Evolutionary conservation across 2,329 filamentous ascomycete genomes (phyloP).

Genomic region (Alternaria consortialis): DNA sequence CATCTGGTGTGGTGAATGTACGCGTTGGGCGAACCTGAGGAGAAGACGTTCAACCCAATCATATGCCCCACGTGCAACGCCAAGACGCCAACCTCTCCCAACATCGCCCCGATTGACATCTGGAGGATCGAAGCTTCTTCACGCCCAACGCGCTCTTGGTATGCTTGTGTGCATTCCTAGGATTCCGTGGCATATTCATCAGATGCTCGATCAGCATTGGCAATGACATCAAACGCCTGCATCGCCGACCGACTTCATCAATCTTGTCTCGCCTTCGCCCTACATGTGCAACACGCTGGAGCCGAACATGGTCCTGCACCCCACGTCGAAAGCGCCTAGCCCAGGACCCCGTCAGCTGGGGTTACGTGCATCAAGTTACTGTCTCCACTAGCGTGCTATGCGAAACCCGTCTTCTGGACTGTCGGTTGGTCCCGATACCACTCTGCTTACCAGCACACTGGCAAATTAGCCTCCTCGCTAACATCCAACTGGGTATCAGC

Average conservation of each 20-base stretch:
- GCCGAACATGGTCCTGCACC: background rate
- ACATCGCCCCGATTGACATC: background rate
- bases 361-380: background rate
- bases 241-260: background rate
- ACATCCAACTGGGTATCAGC: background rate
- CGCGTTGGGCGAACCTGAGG: background rate
- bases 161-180: background rate
- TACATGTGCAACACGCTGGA: background rate
- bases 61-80: slow-evolving; percentile 9
- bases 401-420: slow-evolving; percentile 5
- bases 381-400: background rate
- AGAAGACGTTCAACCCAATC: slow-evolving; percentile 3
- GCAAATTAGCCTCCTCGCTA: slow-evolving; percentile 1
- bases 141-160: background rate
- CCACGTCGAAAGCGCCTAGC: background rate
- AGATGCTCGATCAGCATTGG: background rate
- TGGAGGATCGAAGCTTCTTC: slow-evolving; percentile 12
- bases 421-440: slow-evolving; percentile 4
- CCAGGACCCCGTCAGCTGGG: background rate
- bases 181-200: slow-evolving; percentile 10
- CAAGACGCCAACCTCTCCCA: slow-evolving; percentile 3
- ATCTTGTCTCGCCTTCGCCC: background rate
- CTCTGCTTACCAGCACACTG: slow-evolving; percentile 5
- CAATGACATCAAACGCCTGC: background rate
- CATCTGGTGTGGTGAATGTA: slow-evolving; percentile 6